Base-by-base conservation (phyloP, 805 yeast species). In the Metschnikowia peoriensis region DNA sequence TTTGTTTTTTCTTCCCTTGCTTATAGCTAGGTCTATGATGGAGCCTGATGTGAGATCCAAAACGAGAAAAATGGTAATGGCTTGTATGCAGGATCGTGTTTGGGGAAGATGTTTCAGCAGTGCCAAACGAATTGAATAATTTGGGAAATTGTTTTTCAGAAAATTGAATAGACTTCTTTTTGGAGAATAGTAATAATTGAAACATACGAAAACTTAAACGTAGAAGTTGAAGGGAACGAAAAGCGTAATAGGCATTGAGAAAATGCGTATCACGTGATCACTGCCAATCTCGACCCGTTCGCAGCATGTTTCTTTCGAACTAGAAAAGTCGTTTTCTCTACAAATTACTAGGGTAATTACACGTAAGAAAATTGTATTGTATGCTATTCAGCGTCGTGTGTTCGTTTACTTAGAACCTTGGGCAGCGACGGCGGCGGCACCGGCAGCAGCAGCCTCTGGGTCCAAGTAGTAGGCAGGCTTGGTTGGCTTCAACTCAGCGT, bases 391-490 rank as follows among this genome's bases (percentile, higher is more conserved):
- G 22, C 22, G 22, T 22, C 22, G 22, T 22, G 22, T 22, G 22
- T 22, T 22, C 28, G 32, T 22, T 62, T 72, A 71, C 70, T 74
- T 74, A 38, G 72, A 61, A 41, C 98, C 98, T 81, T 92, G 98
- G 66, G 89, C 89, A 66, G 97, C 98, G 66, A 92, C 98, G 56
- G 97, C 97, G 70, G 97, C 97, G 62, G 97, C 98, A 82, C 98
- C 98, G 51, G 97, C 97, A 61, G 92, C 97, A 68, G 98, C 98
- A 68, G 97, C 98, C 80, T 90, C 97, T 68, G 98, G 98, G 79
- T 92, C 98, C 77, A 92, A 86, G 86, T 92, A 92, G 84, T 92
- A 90, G 65, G 96, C 85, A 64, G 90, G 88, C 85, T 91, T 91
- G 71, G 86, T 79, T 77, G 97, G 97, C 77, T 84, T 83, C 77